Evolutionary conservation across 1,284 basidiomycete genomes (phyloP).

Genomic region (Leucoagaricus sp.): DNA sequence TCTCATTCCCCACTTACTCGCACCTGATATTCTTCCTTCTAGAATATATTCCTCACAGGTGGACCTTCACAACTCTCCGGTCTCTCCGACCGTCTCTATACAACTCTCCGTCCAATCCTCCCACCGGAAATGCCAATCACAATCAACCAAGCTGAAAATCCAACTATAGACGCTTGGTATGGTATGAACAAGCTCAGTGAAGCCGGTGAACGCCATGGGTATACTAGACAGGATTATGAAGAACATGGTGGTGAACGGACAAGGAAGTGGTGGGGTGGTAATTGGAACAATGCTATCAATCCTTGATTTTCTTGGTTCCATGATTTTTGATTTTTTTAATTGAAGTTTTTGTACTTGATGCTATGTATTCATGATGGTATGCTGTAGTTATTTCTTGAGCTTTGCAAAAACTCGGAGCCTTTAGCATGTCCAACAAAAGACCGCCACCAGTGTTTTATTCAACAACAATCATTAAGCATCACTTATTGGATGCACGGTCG

Average conservation of each 20-base stretch:
- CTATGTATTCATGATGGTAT: no score
- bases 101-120: conserved; percentile 76
- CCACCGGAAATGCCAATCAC: conserved; percentile 76
- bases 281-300: conserved; percentile 60
- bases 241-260: conserved; percentile 88
- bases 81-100: conserved; percentile 67
- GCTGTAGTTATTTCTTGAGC: no score
- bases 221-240: conserved; percentile 84
- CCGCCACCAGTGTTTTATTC: no score
- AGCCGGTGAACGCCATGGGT: conserved; percentile 47
- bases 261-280: conserved; percentile 82
- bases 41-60: conserved; percentile 95
- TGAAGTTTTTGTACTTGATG: no score
- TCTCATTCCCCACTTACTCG: background rate
- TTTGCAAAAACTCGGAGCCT: no score
- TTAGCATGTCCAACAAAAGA: no score
- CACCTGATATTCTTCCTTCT: conserved; percentile 4
- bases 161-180: conserved; percentile 83
- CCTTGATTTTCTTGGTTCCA: conserved; percentile 6
- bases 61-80: conserved; percentile 78
- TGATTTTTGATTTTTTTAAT: no score
- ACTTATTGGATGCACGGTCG: no score
- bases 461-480: no score
- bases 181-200: conserved; percentile 83
- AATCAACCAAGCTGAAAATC: conserved; percentile 65